Base-by-base conservation (phyloP, 768 basidiomycete genomes). In the Termitomyces sp. region DNA sequence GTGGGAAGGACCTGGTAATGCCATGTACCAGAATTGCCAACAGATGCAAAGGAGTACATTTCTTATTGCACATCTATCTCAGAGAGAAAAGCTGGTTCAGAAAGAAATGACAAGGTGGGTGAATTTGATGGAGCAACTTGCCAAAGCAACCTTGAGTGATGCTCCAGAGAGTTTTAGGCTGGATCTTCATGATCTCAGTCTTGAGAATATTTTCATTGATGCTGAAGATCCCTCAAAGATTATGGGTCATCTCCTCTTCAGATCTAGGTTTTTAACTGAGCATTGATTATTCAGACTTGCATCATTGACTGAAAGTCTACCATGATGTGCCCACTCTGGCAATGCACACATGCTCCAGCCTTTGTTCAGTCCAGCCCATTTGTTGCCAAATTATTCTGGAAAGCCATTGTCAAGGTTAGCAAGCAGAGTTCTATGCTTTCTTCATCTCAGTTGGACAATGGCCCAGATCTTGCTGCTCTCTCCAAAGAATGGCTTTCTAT, bases 281-380 rank as follows among this genome's bases (percentile, higher is more conserved):
- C 59, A 54, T n/a, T 56, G 49, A 59, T 47, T 48, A 44, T 55
- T 12, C 60, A 94, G 92, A 89, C 90, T 1, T 90, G 89, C 64
- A 82, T 94, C 57, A 93, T 94, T 40, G 92, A 94, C 63, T 92
- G 90, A 90, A 92, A 94, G 68, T 90, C 91, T 17, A 92, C 91
- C n/a, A 90, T 89, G 11, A 90, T 85, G 9, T 80, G 92, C 14
- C 92, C 91, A 4, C 78, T 94, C 19, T 93, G 90, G 90, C 86
- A 88, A 19, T 86, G 84, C 58, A 89, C 92, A 0, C 91, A 94
- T 65, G 77, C 92, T 2, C 91, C 91, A 0, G 81, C 88, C 0
- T 90, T 91, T 68, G 79, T 90, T 23, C 87, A 89, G 62, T 82
- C 83, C n/a, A 88, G 85, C 58, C 83, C 86, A 0, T 90, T 91